Conservation (phyloP, 805 yeast species). For the Saturnispora dispora region DNA sequence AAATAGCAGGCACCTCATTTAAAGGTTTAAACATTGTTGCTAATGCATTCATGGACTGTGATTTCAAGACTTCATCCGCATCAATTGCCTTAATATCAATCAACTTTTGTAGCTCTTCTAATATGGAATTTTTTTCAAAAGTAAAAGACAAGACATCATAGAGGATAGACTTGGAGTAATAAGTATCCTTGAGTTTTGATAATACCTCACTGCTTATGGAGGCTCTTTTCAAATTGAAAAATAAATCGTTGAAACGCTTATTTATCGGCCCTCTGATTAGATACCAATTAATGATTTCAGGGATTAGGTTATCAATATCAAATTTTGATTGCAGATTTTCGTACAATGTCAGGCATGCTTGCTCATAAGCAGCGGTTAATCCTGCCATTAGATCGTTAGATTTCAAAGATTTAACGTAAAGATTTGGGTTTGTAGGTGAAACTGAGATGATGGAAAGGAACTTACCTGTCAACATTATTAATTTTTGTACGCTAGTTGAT, state of each 20-base stretch:
- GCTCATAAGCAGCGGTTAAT: not conserved
- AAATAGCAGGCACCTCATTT: constrained; percentile 13
- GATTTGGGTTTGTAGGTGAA: not conserved
- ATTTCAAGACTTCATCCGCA: constrained; percentile 41
- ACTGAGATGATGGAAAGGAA: constrained; percentile 55
- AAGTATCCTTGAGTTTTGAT: not conserved
- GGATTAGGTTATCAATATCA: not conserved
- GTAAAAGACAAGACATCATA: constrained; percentile 12
- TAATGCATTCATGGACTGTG: constrained; percentile 35
- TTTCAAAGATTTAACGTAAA: constrained; percentile 4
- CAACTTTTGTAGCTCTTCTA: constrained; percentile 35
- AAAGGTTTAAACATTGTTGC: constrained; percentile 37
- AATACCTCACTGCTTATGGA: not conserved
- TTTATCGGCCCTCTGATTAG: constrained; percentile 3
- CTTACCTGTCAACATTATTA: constrained; percentile 76
- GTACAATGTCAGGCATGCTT: not conserved
- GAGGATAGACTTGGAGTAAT: not conserved
- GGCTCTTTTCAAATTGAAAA: not conserved
- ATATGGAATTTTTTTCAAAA: constrained; percentile 16
- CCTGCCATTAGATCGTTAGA: not conserved
- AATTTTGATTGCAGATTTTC: not conserved
- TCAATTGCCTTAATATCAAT: constrained; percentile 46
- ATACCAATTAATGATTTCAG: constrained; percentile 1
- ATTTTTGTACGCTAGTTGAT: constrained; percentile 43
- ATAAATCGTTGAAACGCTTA: not conserved